Evolutionary conservation across 2,329 filamentous ascomycete genomes (phyloP).

Genomic region (Tolypocladium ophioglossoides): DNA sequence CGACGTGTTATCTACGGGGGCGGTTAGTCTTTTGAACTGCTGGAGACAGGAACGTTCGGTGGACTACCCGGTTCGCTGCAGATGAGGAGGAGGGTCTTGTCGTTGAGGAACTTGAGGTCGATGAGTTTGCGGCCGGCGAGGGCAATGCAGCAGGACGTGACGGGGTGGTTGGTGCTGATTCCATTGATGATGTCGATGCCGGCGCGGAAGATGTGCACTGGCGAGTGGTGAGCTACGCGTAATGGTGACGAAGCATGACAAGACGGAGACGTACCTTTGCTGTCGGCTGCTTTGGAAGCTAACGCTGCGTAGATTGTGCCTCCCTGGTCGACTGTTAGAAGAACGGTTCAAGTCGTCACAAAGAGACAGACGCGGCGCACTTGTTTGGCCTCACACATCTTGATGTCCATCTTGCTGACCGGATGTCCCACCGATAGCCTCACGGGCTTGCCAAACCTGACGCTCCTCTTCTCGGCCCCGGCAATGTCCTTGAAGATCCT

Average conservation of each 20-base stretch:
- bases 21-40: background rate
- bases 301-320: constrained; percentile 30
- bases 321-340: constrained; percentile 14
- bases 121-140: constrained; percentile 35
- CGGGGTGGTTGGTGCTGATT: constrained; percentile 37
- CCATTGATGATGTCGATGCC: constrained; percentile 44
- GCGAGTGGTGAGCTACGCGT: background rate
- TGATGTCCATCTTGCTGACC: constrained; percentile 44
- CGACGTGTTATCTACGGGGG: constrained; percentile 12
- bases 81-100: constrained; percentile 49
- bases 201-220: constrained; percentile 49
- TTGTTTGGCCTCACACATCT: constrained; percentile 32
- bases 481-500: constrained; percentile 57
- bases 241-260: background rate
- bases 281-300: constrained; percentile 24
- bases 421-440: constrained; percentile 32
- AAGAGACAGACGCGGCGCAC: constrained; percentile 17
- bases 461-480: constrained; percentile 56
- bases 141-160: constrained; percentile 28
- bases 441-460: constrained; percentile 51
- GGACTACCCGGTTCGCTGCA: constrained; percentile 29
- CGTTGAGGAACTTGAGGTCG: constrained; percentile 59
- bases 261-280: constrained; percentile 21
- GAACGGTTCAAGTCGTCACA: no score
- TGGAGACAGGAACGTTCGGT: background rate